Percentiles rank a stretch among this genome's conserved stretches.
These are phyloP conservation scores for Rhizomucor miehei DNA, from an alignment of 371 early-diverging fungal genomes.

Conservation along the genomic window DNA sequence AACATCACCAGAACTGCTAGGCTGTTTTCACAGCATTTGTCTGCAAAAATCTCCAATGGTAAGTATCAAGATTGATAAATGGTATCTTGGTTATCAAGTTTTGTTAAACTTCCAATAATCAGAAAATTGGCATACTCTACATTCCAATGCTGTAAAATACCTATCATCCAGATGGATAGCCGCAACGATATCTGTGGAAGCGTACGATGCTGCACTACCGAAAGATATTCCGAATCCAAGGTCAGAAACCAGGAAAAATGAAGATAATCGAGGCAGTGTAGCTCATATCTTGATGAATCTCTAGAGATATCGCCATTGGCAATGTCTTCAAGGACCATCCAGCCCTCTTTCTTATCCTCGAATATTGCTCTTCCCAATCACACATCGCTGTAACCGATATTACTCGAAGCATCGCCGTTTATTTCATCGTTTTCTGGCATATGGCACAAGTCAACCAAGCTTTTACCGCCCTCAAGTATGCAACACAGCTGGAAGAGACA, in stretches of 20 bases:
- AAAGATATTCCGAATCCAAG: slow-evolving; percentile 31
- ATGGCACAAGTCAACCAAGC: slow-evolving; percentile 34
- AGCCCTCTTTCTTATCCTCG: slow-evolving; percentile 32
- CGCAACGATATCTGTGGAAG: slow-evolving; percentile 20
- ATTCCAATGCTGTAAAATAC: slow-evolving; percentile 17
- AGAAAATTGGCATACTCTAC: slow-evolving; percentile 19
- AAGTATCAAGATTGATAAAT: slow-evolving; percentile 19
- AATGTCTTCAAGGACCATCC: slow-evolving; percentile 48
- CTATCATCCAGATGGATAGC: slow-evolving; percentile 29
- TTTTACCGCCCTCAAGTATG: slow-evolving; percentile 28
- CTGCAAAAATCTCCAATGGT: neutral
- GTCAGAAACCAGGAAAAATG: slow-evolving; percentile 5
- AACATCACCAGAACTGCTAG: slow-evolving; percentile 38
- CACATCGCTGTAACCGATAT: slow-evolving; percentile 23
- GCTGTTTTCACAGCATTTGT: slow-evolving; percentile 13
- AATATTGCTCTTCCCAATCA: slow-evolving; percentile 20
- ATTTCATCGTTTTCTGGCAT: slow-evolving; percentile 49
- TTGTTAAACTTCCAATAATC: neutral
- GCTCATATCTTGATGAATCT: neutral
- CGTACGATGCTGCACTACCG: slow-evolving; percentile 39
- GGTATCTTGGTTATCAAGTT: too few species aligned
- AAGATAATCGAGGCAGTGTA: too few species aligned
- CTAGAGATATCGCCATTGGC: slow-evolving; percentile 40
- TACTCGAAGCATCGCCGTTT: slow-evolving; percentile 35
- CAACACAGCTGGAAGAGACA: slow-evolving; percentile 44